Base-by-base conservation (phyloP, 768 basidiomycete species). In the Aureoboletus auriporus region DNA sequence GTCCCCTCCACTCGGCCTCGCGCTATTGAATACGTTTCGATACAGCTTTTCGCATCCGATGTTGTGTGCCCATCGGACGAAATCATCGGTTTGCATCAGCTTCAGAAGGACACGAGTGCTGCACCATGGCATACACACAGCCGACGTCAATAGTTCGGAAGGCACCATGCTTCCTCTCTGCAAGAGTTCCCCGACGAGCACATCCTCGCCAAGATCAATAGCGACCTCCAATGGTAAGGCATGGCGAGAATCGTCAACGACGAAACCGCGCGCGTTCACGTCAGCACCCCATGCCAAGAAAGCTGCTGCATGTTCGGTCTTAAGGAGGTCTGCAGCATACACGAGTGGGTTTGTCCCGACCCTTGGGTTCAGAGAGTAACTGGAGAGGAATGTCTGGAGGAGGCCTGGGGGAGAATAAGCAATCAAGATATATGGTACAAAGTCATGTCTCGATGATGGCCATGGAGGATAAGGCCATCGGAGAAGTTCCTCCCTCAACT, bases 41-140 rank as follows among this genome's bases (percentile, higher is more conserved):
- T 31, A 42, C 37, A 44, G 2, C 14, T 27, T 10, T 36, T 49
- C 42, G 2, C 39, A 20, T n/a, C 20, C 28, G 2, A 49, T 33
- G 14, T 14, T 17, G n/a, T 9, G 10, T 10, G 42, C 48, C 48
- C 48, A 49, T 20, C 44, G 8, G 20, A 23, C 20, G 20, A 23
- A 23, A 23, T 23, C 4, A 4, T 23, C 20, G 4, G 20, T 23
- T 23, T 49, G 37, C 17, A 49, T 11, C 2, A 49, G 42, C 2
- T 39, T 43, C n/a, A 33, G 23, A 13, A 49, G 42, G 8, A 49
- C 42, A 2, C n/a, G 42, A 4, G 42, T 33, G 28, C 35, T 49
- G 8, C 48, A 49, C 48, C 48, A 49, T 2, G 48, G 37, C 42
- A 49, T 49, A 17, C 48, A 49, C 10, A 39, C 16, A 7, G 42